Conservation (phyloP, 1,139 yeast species). For the Hyphopichia pseudoburtonii region DNA sequence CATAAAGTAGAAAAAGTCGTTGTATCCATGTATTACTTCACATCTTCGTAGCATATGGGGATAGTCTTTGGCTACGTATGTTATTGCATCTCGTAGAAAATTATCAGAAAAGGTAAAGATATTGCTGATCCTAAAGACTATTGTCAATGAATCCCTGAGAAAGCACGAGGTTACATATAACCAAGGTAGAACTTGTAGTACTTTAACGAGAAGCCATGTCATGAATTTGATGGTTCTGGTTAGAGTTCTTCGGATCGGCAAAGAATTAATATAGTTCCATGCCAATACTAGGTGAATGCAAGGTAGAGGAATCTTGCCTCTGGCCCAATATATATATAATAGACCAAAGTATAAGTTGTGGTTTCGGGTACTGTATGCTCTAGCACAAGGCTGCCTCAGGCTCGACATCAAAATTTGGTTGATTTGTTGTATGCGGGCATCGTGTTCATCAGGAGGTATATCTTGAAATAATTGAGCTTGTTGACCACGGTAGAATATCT, state of each 20-base stretch:
- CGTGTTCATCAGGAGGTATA: constrained; percentile 16
- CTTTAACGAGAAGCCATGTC: constrained; percentile 1
- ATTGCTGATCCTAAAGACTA: constrained; percentile 18
- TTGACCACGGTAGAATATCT: constrained; percentile 21
- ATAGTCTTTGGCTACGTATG: constrained; percentile 25
- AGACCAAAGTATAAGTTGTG: constrained; percentile 3
- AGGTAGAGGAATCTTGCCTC: constrained; percentile 25
- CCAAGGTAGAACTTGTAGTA: constrained; percentile 5
- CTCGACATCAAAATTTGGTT: constrained; percentile 11
- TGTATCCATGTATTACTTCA: constrained; percentile 7
- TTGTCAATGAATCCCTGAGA: constrained; percentile 2
- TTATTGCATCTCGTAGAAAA: constrained; percentile 27
- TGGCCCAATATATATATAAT: background rate
- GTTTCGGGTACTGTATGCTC: no score
- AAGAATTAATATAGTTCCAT: constrained; percentile 20
- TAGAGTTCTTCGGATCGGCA: background rate
- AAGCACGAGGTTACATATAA: background rate
- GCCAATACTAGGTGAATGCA: constrained; percentile 23
- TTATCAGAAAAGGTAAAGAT: constrained; percentile 31
- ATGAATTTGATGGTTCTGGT: background rate
- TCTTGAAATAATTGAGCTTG: constrained; percentile 13
- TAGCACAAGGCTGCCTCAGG: no score
- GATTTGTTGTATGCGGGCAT: constrained; percentile 13
- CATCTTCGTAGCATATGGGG: constrained; percentile 11
- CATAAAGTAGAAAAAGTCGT: background rate